Conservation (phyloP, 2,329 filamentous ascomycete genomes). For the Trichophyton equinum region DNA sequence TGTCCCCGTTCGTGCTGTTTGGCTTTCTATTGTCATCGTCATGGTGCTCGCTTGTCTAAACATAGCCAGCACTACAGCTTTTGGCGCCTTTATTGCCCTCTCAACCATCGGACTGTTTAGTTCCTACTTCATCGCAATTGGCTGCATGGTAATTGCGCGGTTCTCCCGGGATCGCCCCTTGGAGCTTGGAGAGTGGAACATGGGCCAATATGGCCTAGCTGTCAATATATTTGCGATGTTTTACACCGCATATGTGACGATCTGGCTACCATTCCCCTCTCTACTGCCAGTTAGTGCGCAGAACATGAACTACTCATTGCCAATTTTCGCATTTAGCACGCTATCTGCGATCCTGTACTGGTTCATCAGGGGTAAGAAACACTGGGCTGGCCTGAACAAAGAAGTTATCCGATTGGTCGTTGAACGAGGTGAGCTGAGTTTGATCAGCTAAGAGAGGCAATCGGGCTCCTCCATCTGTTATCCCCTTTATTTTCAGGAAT, state of each 20-base stretch:
- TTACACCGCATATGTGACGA: slow-evolving; percentile 22
- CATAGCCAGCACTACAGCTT: slow-evolving; percentile 28
- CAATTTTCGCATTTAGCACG: slow-evolving; percentile 20
- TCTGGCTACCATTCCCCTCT: slow-evolving; percentile 26
- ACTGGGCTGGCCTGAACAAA: slow-evolving; percentile 14
- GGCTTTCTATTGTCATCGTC: slow-evolving; percentile 23
- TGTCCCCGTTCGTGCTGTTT: slow-evolving; percentile 29
- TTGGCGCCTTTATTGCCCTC: slow-evolving; percentile 30
- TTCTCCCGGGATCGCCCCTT: slow-evolving; percentile 15
- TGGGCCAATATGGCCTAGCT: slow-evolving; percentile 20
- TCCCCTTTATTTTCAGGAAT: neutral
- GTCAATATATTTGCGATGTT: slow-evolving; percentile 27
- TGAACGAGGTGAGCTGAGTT: slow-evolving; percentile 12
- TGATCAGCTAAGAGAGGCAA: slow-evolving; percentile 7
- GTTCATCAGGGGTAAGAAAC: slow-evolving; percentile 11
- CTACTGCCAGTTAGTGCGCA: slow-evolving; percentile 22
- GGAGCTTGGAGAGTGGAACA: slow-evolving; percentile 22
- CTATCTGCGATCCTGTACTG: slow-evolving; percentile 12
- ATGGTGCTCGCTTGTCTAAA: slow-evolving; percentile 28
- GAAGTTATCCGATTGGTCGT: slow-evolving; percentile 14
- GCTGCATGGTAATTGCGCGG: slow-evolving; percentile 23
- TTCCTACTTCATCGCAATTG: slow-evolving; percentile 31
- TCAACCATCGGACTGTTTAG: slow-evolving; percentile 28
- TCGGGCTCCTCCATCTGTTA: neutral
- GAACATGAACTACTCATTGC: slow-evolving; percentile 31